A percentile compares a stretch with the other conserved stretches of the same genome.
Conservation (phyloP, 2,329 filamentous ascomycete genomes). For the Fonsecaea monophora region DNA sequence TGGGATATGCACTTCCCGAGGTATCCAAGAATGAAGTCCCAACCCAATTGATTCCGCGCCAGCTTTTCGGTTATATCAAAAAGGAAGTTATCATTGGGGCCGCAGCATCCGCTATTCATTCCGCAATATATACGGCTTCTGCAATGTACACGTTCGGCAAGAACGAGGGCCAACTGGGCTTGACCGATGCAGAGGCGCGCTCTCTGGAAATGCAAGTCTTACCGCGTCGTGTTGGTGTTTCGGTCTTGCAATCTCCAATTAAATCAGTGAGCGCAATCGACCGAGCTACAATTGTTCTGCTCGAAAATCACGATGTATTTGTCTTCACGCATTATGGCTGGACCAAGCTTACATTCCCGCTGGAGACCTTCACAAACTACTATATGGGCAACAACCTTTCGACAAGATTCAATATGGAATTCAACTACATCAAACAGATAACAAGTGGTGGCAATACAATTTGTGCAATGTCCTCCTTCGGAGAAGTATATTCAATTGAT, state of each 20-base stretch:
- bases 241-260: constrained; percentile 75
- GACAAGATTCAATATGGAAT: constrained; percentile 67
- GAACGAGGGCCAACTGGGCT: constrained; percentile 89
- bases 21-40: constrained; percentile 74
- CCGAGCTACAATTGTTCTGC: constrained; percentile 81
- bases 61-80: constrained; percentile 90
- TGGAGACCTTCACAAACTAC: constrained; percentile 74
- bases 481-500: constrained; percentile 85
- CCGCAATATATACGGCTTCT: constrained; percentile 80
- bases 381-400: constrained; percentile 69
- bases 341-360: constrained; percentile 83
- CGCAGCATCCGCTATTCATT: constrained; percentile 89
- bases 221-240: constrained; percentile 86
- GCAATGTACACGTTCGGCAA: constrained; percentile 94
- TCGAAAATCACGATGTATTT: constrained; percentile 88
- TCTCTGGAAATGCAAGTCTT: constrained; percentile 83
- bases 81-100: constrained; percentile 81
- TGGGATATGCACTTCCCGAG: constrained; percentile 80
- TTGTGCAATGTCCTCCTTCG: constrained; percentile 80
- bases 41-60: constrained; percentile 78
- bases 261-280: constrained; percentile 86
- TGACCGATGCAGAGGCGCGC: constrained; percentile 93
- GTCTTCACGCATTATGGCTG: constrained; percentile 97
- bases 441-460: constrained; percentile 89
- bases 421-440: constrained; percentile 76